These are phyloP conservation scores for Sphenostylis stenocarpa DNA, from an alignment of 306 rosid species.

Conservation along the genomic window DNA sequence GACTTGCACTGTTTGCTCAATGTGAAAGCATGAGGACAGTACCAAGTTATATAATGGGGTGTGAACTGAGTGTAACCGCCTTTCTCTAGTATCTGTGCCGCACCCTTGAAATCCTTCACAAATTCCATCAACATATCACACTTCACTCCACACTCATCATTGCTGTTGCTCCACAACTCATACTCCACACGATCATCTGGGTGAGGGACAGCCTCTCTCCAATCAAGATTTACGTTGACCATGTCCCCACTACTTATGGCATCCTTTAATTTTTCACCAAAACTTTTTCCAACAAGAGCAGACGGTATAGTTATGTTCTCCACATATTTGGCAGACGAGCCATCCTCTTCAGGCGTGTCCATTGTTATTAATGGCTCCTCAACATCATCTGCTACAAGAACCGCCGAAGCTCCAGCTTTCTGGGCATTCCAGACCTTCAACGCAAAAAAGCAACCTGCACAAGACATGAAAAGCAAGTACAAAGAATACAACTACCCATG, in stretches of 20 bases:
- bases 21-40: conserved; percentile 80
- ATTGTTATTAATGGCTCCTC: conserved; percentile 31
- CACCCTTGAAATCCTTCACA: conserved; percentile 82
- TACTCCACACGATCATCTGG: conserved; percentile 94
- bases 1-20: conserved; percentile 92
- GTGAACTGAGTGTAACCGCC: conserved; percentile 84
- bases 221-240: conserved; percentile 84
- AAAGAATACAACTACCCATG: neutral
- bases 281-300: conserved; percentile 74
- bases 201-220: conserved; percentile 92
- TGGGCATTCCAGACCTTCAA: conserved; percentile 36
- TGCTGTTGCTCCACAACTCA: conserved; percentile 85
- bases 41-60: conserved; percentile 91
- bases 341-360: conserved; percentile 24
- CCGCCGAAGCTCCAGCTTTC: conserved; percentile 69
- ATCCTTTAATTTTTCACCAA: conserved; percentile 68
- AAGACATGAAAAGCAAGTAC: neutral
- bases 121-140: conserved; percentile 88
- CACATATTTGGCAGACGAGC: conserved; percentile 63
- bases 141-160: conserved; percentile 87
- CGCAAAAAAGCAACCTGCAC: conserved; percentile 78
- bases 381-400: conserved; percentile 63
- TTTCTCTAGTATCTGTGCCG: conserved; percentile 84
- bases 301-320: conserved; percentile 86
- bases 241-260: conserved; percentile 63